Base-by-base conservation (phyloP, 306 rosid species). In the Gillenia trifoliata region DNA sequence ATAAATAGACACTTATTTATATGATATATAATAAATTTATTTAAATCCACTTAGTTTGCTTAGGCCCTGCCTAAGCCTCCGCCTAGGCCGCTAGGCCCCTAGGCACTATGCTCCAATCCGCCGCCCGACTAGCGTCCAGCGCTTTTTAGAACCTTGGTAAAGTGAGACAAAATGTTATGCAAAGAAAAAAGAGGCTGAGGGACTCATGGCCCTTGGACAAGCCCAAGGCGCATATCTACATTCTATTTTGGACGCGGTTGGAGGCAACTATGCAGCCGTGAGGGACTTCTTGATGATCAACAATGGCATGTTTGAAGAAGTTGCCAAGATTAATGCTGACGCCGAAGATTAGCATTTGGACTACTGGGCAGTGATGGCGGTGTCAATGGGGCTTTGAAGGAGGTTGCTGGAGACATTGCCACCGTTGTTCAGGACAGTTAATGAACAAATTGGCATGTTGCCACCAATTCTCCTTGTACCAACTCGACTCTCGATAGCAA, bases 401-500 rank as follows among this genome's bases (percentile, higher is more conserved):
- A 38, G 64, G 61, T 80, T 52, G 83, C 80, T 3, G 77, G 76
- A 71, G 64, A 76, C 76, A 81, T n/a, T 80, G 59, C 87, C 87
- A 0, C 87, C 82, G 2, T 31, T 83, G 77, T 77, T 83, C 29
- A 71, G 25, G 11, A 76, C 84, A 0, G 84, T 83, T 25, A 80
- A 83, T 0, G 87, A 83, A 29, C 87, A 83, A 56, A 83, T 84
- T 5, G 83, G 87, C 31, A 72, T 83, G 83, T 25, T 72, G 11
- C 83, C 86, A 10, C 83, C 9, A 78, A 80, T 9, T 25, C 63
- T 23, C 13, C 2, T 10, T 20, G 72, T 31, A 7, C 64, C 41
- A 19, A 45, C 55, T 49, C 60, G 4, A 54, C 60, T 54, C 28
- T 54, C 28, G n/a, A 54, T 8, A n/a, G n/a, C n/a, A n/a, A n/a